Conservation (phyloP, 331 rosid species). For the Quercus lobata region DNA sequence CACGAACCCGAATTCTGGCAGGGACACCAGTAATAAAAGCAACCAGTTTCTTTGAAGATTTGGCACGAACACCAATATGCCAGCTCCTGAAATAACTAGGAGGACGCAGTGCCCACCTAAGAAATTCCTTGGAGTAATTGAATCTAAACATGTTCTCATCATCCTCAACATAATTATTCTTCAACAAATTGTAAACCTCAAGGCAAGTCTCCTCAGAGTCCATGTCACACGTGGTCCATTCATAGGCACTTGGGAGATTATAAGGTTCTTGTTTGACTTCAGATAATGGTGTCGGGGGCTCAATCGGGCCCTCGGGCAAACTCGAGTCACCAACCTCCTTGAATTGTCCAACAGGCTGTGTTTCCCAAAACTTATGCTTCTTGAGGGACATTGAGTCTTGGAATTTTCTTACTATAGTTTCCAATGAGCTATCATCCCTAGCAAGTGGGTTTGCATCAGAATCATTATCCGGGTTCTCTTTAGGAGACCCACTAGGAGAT, state of each 20-base stretch:
- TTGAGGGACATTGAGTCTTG: conserved; percentile 69
- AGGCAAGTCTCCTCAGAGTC: conserved; percentile 54
- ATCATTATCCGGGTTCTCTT: conserved; percentile 57
- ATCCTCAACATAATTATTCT: conserved; percentile 89
- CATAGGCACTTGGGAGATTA: conserved; percentile 74
- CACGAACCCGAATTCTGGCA: conserved; percentile 78
- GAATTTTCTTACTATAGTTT: conserved; percentile 48
- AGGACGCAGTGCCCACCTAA: conserved; percentile 90
- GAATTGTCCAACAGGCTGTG: conserved; percentile 97
- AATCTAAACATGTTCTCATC: conserved; percentile 95
- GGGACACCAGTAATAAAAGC: conserved; percentile 90
- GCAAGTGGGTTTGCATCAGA: conserved; percentile 30
- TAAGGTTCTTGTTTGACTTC: conserved; percentile 90
- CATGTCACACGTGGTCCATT: conserved; percentile 88
- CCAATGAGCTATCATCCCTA: conserved; percentile 69
- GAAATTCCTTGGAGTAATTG: conserved; percentile 86
- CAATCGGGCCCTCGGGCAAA: conserved; percentile 80
- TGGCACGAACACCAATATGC: conserved; percentile 95
- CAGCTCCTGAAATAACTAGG: conserved; percentile 77
- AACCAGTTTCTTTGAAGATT: conserved; percentile 78
- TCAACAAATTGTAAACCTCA: conserved; percentile 76
- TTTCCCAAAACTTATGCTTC: conserved; percentile 87
- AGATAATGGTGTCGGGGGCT: conserved; percentile 60
- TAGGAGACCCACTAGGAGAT: conserved; percentile 53
- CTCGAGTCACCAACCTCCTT: conserved; percentile 67